Evolutionary conservation across 192 early-diverging fungal genomes (phyloP).

Genomic region (Umbelopsis vinacea): DNA sequence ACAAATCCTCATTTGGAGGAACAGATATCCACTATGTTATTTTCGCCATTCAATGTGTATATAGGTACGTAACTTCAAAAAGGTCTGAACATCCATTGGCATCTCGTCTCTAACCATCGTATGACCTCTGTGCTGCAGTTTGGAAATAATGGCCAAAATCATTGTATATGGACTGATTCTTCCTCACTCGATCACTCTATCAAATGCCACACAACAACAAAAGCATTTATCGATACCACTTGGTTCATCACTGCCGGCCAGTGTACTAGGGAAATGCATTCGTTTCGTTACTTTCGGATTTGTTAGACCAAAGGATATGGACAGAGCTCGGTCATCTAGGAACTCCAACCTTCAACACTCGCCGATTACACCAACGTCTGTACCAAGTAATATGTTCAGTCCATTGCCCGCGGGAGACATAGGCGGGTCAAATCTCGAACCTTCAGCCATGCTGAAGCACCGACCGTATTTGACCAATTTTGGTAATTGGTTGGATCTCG

Average conservation of each 20-base stretch:
- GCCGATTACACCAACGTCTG: not conserved
- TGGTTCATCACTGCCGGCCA: slow-evolving; percentile 9
- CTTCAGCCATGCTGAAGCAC: slow-evolving; percentile 24
- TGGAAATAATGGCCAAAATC: slow-evolving; percentile 43
- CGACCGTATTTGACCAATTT: slow-evolving; percentile 47
- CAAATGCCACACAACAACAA: not conserved
- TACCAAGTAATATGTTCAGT: not conserved
- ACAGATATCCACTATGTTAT: slow-evolving; percentile 49
- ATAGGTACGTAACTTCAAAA: slow-evolving; percentile 38
- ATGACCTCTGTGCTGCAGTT: slow-evolving; percentile 2
- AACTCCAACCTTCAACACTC: not conserved
- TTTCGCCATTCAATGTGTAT: slow-evolving; percentile 46
- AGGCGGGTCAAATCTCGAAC: not conserved
- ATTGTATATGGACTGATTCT: slow-evolving; percentile 49
- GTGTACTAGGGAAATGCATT: not conserved
- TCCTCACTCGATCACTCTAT: not conserved
- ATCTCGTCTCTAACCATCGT: not conserved
- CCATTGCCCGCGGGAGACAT: not conserved
- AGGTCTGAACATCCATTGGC: not conserved
- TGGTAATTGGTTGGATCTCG: slow-evolving; percentile 50
- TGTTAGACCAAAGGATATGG: not conserved
- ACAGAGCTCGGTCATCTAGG: not conserved
- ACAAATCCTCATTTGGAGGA: slow-evolving; percentile 46
- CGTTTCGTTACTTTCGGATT: not conserved
- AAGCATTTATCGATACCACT: not conserved